Percentiles rank a stretch among this genome's conserved stretches.
Evolutionary conservation across 2,329 filamentous ascomycete genomes (phyloP).

Genomic region (Arthroderma sp.): DNA sequence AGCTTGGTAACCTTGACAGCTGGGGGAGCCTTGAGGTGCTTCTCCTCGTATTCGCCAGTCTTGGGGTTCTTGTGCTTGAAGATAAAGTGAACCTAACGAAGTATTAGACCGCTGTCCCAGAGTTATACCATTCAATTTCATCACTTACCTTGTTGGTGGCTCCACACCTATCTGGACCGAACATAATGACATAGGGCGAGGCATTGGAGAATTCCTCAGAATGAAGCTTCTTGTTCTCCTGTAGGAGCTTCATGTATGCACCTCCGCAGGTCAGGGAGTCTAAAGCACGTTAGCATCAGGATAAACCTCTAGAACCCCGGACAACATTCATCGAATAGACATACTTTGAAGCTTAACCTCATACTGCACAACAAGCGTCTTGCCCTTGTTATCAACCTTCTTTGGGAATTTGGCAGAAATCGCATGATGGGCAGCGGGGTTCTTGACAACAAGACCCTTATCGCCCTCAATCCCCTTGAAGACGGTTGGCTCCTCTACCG

Average conservation of each 20-base stretch:
- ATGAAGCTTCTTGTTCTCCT: conserved; percentile 94
- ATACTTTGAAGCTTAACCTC: conserved; percentile 97
- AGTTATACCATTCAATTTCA: conserved; percentile 2
- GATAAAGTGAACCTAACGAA: conserved; percentile 64
- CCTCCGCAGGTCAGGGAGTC: conserved; percentile 95
- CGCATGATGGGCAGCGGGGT: conserved; percentile 93
- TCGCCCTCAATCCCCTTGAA: conserved; percentile 89
- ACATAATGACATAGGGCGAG: conserved; percentile 99
- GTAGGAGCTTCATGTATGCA: conserved; percentile 97
- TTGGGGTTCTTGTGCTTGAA: conserved; percentile 99
- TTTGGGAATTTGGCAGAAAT: conserved; percentile 98
- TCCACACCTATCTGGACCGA: conserved; percentile 98
- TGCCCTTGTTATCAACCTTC: conserved; percentile 93
- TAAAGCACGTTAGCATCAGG: conserved; percentile 34
- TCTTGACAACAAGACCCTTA: conserved; percentile 96
- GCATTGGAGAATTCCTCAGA: conserved; percentile 96
- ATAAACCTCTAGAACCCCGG: neutral
- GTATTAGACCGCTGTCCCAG: conserved; percentile 3
- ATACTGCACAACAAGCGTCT: conserved; percentile 95
- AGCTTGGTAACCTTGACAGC: conserved; percentile 82
- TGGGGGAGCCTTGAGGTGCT: conserved; percentile 80
- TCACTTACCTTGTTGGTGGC: conserved; percentile 82
- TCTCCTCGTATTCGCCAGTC: conserved; percentile 99
- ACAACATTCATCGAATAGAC: conserved; percentile 26
- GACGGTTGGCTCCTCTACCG: conserved; percentile 83